Evolutionary conservation across 176 grass and related monocot species (phyloP), one percentile per base, ranked within the genome.

Genomic region (Elymus sibiricus): DNA sequence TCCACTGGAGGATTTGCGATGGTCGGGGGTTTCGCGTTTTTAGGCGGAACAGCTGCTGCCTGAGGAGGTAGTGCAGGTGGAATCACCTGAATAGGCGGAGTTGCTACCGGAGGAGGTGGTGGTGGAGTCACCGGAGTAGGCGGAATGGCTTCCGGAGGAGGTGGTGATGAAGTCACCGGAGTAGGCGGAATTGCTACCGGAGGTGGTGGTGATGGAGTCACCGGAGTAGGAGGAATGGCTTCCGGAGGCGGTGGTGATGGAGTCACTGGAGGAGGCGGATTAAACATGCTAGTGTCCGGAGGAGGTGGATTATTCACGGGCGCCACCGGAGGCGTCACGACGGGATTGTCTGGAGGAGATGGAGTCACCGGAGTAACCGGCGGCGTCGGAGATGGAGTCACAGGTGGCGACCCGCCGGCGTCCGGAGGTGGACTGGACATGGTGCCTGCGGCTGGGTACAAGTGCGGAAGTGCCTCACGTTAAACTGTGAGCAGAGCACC

Each of bases 341-440:
- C 5, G 12, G 79, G 31, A 32, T 32, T 11, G 17, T 38, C 37
- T 2, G 75, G 67, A 12, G 84, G 64, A 24, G 62, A 59, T 8
- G 89, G 69, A 10, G 43, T 1, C 27, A 32, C 58, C 76, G 81
- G 65, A 25, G 87, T 46, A 27, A 29, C 71, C 40, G 79, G 79
- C 59, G 76, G 32, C 5, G 80, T 0, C 1, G 81, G 35, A 17
- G 69, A 86, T 16, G 89, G 49, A 2, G 49, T 53, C 2, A 21
- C 51, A 0, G 51, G 51, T 21, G 51, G 51, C 17, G 51, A 56
- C 17, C 51, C 51, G 51, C 51, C 51, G 51, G 16, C 17, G 51
- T 56, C 51, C 17, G 40, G 40, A 10, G 51, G 3, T 25, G 83
- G 35, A 19, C 28, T 64, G 4, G 70, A 44, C 74, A 69, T 86